Conservation (phyloP, 169 alveolate genomes). For the Cryptosporidium baileyi region DNA sequence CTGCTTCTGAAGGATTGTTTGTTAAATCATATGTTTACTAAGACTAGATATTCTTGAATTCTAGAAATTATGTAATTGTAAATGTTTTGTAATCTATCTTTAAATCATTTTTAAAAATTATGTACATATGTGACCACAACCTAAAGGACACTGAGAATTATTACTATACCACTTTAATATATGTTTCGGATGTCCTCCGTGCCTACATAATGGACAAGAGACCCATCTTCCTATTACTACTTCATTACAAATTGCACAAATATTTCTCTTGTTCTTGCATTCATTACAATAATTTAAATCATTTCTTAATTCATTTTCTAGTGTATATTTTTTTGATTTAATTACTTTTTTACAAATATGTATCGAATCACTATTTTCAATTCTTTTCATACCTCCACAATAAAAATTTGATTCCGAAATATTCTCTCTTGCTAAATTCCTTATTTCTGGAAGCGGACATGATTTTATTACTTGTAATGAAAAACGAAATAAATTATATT, state of each 20-base stretch:
- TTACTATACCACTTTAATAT: slow-evolving; percentile 13
- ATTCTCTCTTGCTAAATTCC: slow-evolving; percentile 23
- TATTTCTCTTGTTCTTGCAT: slow-evolving; percentile 4
- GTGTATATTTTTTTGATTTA: neutral
- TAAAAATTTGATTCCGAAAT: slow-evolving; percentile 51
- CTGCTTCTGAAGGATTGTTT: slow-evolving; percentile 52
- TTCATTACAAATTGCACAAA: slow-evolving; percentile 21
- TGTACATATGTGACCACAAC: slow-evolving; percentile 55
- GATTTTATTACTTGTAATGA: slow-evolving; percentile 41
- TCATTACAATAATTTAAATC: slow-evolving; percentile 5
- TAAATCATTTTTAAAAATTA: neutral
- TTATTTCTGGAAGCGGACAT: slow-evolving; percentile 7
- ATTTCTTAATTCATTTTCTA: neutral
- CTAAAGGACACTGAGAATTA: slow-evolving; percentile 46
- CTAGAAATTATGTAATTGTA: neutral
- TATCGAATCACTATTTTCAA: neutral
- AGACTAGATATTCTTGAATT: neutral
- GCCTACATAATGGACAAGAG: slow-evolving; percentile 49
- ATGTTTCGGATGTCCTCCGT: slow-evolving; percentile 65
- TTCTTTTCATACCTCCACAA: slow-evolving; percentile 9
- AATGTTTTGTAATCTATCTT: neutral
- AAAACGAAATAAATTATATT: slow-evolving; percentile 7
- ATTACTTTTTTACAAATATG: neutral
- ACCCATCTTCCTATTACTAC: slow-evolving; percentile 49
- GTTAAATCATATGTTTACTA: slow-evolving; percentile 60